Evolutionary conservation across 2,329 filamentous ascomycete species (phyloP), one percentile per base, ranked within the genome.

Genomic region (Lachnum nothofagi): DNA sequence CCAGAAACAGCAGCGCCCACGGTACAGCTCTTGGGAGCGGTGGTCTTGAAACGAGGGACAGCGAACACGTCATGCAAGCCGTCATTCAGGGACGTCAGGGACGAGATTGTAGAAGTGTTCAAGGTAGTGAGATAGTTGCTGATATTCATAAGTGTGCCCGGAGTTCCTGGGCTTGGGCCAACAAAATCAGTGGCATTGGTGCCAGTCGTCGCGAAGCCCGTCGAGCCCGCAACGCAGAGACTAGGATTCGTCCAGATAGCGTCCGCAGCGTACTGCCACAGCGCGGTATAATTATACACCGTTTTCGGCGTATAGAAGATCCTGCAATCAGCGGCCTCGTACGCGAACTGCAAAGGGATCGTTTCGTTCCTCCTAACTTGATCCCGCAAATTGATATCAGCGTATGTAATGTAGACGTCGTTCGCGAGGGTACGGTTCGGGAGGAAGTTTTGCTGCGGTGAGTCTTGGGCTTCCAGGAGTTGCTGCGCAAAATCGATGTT

Each of bases 301-400:
- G 77, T 80, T 3, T 69, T 62, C 16, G 69, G 60, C 4, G 79
- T 79, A 51, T 76, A 82, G 59, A 75, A 83, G 10, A 83, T 63
- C 2, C 78, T 69, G 56, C 80, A 84, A 54, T 79, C 75, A 1
- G 80, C 77, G 0, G 78, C 72, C 52, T 81, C 74, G 52, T 82
- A 80, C 4, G 74, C 63, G 59, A 84, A 84, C 56, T 85, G 80
- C 17, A 76, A 62, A 6, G 79, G 74, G 10, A 33, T 51, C 5
- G 12, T 20, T 6, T 12, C 58, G 6, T 68, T 57, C 57, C 48
- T 57, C 35, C 60, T 39, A 44, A 64, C 51, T 43, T 62, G 66
- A 49, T 75, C 71, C 24, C 69, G 65, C 27, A 70, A 63, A 52
- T 76, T 76, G 52, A 75, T 58, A 8, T 64, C 65, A 0, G 69